Conservation (phyloP, 176 grass and related monocot genomes). For the Puccinellia tenuiflora region DNA sequence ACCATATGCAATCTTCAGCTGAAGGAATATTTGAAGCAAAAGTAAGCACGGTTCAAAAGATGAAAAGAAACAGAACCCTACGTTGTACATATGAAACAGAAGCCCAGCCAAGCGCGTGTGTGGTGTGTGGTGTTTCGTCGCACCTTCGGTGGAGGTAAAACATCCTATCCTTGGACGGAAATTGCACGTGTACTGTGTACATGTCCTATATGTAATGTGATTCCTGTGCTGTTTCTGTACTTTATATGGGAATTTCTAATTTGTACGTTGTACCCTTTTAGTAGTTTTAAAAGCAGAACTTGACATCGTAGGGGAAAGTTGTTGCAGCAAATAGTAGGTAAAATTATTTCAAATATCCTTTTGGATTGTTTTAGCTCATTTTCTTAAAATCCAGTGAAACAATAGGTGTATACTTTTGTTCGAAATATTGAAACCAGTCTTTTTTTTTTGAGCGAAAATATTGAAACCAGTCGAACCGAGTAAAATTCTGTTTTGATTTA, state of each 20-base stretch:
- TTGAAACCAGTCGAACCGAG: not conserved
- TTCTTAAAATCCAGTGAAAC: not conserved
- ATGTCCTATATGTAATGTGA: not conserved
- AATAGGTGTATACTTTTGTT: not conserved
- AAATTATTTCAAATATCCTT: not conserved
- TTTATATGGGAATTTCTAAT: too few relatives aligned
- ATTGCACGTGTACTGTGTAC: not conserved
- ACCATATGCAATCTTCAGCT: not conserved
- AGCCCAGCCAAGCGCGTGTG: not conserved
- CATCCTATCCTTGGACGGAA: not conserved
- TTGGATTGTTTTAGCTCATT: not conserved
- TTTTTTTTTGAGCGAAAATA: too few relatives aligned
- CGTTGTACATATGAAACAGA: conserved; percentile 4
- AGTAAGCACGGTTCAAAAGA: not conserved
- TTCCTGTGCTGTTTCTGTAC: not conserved
- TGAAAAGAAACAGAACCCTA: not conserved
- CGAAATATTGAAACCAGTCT: not conserved
- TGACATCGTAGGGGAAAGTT: not conserved
- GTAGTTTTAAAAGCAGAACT: not conserved
- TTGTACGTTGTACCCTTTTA: not conserved
- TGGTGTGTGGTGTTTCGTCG: not conserved
- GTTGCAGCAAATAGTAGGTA: not conserved
- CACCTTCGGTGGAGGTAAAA: not conserved
- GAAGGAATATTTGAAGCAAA: not conserved
- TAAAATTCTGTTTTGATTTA: not conserved